phyloP scores from a whole-genome alignment of 2,329 filamentous ascomycete genomes.

The Exophiala alcalophila region DNA sequence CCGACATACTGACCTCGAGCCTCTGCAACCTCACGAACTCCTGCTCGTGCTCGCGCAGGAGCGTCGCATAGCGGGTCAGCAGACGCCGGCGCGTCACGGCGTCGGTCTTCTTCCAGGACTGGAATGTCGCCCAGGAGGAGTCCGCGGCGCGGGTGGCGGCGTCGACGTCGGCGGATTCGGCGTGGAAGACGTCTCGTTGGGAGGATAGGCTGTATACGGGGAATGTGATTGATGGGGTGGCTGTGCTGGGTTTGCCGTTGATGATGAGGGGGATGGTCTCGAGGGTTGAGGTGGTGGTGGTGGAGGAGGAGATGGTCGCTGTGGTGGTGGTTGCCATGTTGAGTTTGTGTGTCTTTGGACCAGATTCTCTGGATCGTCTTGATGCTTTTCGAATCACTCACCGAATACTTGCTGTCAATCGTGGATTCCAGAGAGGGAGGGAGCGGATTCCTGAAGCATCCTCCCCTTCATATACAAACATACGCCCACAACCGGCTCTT shows the following conservation, averaged over 20 bases:
- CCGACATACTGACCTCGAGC: slow-evolving; percentile 7
- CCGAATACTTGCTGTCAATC: too few species aligned
- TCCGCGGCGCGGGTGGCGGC: slow-evolving; percentile 55
- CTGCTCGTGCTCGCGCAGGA: slow-evolving; percentile 53
- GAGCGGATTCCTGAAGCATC: too few species aligned
- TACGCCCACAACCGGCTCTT: too few species aligned
- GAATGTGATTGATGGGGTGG: not conserved
- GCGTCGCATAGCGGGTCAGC: slow-evolving; percentile 57
- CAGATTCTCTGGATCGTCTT: too few species aligned
- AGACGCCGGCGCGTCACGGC: slow-evolving; percentile 58
- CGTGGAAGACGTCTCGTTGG: not conserved
- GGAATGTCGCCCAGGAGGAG: slow-evolving; percentile 64
- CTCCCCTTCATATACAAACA: too few species aligned
- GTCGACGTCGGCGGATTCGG: slow-evolving; percentile 46
- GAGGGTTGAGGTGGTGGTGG: too few species aligned
- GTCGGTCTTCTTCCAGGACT: slow-evolving; percentile 63
- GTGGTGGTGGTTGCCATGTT: too few species aligned
- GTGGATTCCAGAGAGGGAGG: too few species aligned
- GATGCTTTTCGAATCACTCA: too few species aligned
- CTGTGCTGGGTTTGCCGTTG: not conserved
- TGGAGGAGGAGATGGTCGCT: too few species aligned
- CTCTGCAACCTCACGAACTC: slow-evolving; percentile 7
- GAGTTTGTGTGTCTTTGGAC: too few species aligned
- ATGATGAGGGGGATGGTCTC: slow-evolving; percentile 8
- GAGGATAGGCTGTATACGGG: not conserved